Base-by-base conservation (phyloP, 108 stramenopile species). In the Pseudonitzschia delicatissima region DNA sequence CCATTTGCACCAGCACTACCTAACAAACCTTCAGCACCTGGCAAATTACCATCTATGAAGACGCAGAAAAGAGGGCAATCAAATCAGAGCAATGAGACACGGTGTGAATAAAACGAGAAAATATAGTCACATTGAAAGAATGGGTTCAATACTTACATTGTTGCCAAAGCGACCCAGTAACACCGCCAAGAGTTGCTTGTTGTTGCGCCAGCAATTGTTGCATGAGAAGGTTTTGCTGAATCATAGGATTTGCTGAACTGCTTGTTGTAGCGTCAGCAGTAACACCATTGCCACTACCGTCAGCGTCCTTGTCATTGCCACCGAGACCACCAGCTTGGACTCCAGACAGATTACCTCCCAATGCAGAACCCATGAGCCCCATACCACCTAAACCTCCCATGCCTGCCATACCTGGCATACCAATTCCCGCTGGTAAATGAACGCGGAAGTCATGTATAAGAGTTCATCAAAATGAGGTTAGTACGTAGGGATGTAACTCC, bases 181-280 rank as follows among this genome's bases (percentile, higher is more conserved):
- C 67, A 62, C 57, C 66, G 23, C 53, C 53, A 8, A 55, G 53
- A 8, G 66, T 66, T 52, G 66, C 73, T 45, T 74, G 73, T 26
- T 64, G 64, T 39, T 76, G 74, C 18, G 59, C 57, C 13, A 76
- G 55, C 68, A 76, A 62, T 47, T 76, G 74, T 48, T 76, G 74
- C 42, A 76, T 63, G 15, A 76, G 68, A 35, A 76, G 49, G 39
- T 76, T 76, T 69, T 76, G 74, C 23, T 76, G 74, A 20, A 61
- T n/a, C 74, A 76, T 76, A 40, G 52, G 45, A 40, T 50, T 45
- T 36, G 51, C 45, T 11, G 8, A 33, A 37, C 50, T 37, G 12
- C 51, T 55, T 23, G 37, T 26, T 20, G 67, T 62, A 26, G 29
- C 40, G 12, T 60, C 74, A 23, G 36, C 48, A 21, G 44, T 32